Base-by-base conservation (phyloP, 2,329 filamentous ascomycete species). In the Ophiocordyceps robertsii region DNA sequence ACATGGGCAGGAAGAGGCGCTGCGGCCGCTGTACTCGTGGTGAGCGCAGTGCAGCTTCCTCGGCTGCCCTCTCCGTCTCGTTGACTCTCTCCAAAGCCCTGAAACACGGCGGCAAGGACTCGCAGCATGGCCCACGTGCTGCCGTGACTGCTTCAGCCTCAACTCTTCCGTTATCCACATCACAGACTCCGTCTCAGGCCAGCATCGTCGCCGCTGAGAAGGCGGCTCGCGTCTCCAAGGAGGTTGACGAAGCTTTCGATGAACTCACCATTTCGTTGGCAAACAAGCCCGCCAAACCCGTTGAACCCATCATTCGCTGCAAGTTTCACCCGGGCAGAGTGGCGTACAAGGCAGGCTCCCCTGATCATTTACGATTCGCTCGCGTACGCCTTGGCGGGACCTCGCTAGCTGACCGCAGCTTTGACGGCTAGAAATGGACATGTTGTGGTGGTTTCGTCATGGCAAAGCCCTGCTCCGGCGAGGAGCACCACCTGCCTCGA, bases 1-100 rank as follows among this genome's bases (percentile, higher is more conserved):
- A 61, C 12, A 40, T 62, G 3, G 47, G 57, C 7, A 51, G 49
- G n/a, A 62, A 61, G 49, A 53, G 48, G 37, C 53, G 57, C 17
- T 62, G 59, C 44, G 42, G 38, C 17, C 46, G 44, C 19, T 62
- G 59, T 42, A 41, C 40, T 32, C 52, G 54, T 38, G 45, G 55
- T 57, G 38, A 48, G 16, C 11, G 11, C n/a, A 16, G 4, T 36
- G 6, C 13, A 17, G 4, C 14, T 9, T 3, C 29, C 5, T 29
- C 24, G 12, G 11, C 19, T 36, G 9, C 17, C 19, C 3, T 14
- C 17, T 17, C 6, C n/a, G 14, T 16, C 17, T 36, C 33, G n/a
- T 37, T 43, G 14, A 43, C 30, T 10, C 6, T 11, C 4, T 6
- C 24, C 16, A 32, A 36, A 39, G 24, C 33, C n/a, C 29, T 19